Base-by-base conservation (phyloP, 805 yeast species). In the Candida caryicola region DNA sequence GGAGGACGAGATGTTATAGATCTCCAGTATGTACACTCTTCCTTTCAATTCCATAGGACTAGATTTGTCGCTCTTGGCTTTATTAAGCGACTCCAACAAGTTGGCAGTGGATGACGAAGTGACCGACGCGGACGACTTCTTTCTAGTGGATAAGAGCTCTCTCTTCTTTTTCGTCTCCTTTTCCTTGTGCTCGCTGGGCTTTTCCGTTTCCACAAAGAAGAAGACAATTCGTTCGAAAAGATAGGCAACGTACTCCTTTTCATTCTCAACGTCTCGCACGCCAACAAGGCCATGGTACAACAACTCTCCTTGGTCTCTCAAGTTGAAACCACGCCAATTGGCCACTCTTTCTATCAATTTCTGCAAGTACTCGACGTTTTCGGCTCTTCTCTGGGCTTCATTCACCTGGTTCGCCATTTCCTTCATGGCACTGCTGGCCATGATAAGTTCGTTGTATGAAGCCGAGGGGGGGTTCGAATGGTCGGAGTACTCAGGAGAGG, bases 341-440 rank as follows among this genome's bases (percentile, higher is more conserved):
- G 73, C 69, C 8, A 91, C 95, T 41, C 90, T 76, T 15, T 79
- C 85, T 38, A 75, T 72, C 31, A 93, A 71, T 37, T 82, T 83
- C 48, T 76, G 78, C 29, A 85, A 71, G 26, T 78, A 74, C 41
- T 81, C 84, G 38, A 80, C 75, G 60, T 93, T 93, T 59, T 93
- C 99, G 1, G 93, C 82, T 47, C 85, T 73, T 62, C 99, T 76
- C 65, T 90, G 96, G 14, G 95, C 87, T 59, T 93, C 99, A 64
- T 93, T 93, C 25, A 93, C 91, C 48, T 79, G 81, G 49, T 78
- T 75, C 15, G 96, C 95, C 51, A 91, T 90, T 46, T 81, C 89
- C 51, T 81, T 86, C 55, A 91, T 78, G 16, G 88, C 79, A 21
- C 77, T 77, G 38, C 78, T 67, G 2, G 96, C 96, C 38, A 74